These are phyloP conservation scores for Epichloe baconii DNA, from an alignment of 2,329 filamentous ascomycete genomes.

Conservation along the genomic window DNA sequence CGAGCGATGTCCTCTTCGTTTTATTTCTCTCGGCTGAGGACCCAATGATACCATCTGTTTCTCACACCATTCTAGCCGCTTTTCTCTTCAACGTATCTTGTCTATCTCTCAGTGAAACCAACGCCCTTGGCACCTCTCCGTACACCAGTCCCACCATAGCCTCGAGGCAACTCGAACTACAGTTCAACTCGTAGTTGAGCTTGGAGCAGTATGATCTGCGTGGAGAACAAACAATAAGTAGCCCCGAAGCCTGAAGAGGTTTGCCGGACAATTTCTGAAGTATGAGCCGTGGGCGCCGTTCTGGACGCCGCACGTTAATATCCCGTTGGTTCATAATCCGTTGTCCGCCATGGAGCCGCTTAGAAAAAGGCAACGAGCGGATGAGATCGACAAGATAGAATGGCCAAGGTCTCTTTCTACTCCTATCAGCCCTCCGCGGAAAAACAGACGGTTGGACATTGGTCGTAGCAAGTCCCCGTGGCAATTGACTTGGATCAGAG, in stretches of 20 bases:
- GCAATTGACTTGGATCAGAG: slow-evolving; percentile 55
- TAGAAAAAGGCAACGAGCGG: slow-evolving; percentile 18
- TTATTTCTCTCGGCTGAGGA: no score
- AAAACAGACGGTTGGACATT: slow-evolving; percentile 13
- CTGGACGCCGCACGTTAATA: background rate
- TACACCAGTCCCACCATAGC: no score
- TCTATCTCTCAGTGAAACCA: background rate
- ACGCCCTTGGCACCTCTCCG: background rate
- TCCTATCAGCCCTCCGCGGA: slow-evolving; percentile 35
- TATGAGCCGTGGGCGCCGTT: background rate
- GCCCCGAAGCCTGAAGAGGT: no score
- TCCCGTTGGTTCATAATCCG: background rate
- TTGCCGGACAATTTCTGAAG: background rate
- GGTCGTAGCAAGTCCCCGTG: slow-evolving; percentile 47
- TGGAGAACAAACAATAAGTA: no score
- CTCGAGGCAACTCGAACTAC: no score
- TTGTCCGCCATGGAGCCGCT: slow-evolving; percentile 16
- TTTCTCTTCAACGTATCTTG: no score
- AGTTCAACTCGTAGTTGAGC: no score
- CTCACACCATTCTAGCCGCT: no score
- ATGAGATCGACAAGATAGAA: slow-evolving; percentile 4
- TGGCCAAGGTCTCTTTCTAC: slow-evolving; percentile 16
- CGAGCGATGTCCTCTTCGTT: no score
- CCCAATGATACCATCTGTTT: no score
- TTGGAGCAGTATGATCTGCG: no score